A percentile compares a stretch with the other conserved stretches of the same genome.
Evolutionary conservation across 2,329 filamentous ascomycete species (phyloP).

Genomic region (Blastomyces emzantsi): DNA sequence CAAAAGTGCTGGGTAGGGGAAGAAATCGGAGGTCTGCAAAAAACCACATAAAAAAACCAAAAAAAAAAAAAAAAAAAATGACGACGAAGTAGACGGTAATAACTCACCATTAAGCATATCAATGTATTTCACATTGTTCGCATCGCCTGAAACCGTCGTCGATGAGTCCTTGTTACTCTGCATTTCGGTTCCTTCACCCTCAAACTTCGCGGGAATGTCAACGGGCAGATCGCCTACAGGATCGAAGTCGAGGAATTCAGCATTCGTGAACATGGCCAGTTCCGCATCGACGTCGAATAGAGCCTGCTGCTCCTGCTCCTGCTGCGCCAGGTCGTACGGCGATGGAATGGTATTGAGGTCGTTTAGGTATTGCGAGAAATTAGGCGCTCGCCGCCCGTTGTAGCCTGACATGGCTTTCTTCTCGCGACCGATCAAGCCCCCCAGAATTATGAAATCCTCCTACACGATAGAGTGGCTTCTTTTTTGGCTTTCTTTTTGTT

Average conservation of each 20-base stretch:
- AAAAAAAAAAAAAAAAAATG: conserved; percentile 7
- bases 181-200: conserved; percentile 18
- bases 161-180: conserved; percentile 19
- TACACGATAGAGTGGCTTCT: background rate
- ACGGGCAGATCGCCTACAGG: conserved; percentile 22
- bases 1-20: background rate
- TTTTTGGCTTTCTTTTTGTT: background rate
- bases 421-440: background rate
- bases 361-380: conserved; percentile 82
- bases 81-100: background rate
- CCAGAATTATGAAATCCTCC: background rate
- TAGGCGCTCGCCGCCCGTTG: conserved; percentile 68
- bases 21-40: background rate
- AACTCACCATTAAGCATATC: conserved; percentile 36
- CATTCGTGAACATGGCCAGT: conserved; percentile 71
- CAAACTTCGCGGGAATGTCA: conserved; percentile 22
- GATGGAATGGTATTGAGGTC: conserved; percentile 66
- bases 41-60: conserved; percentile 6
- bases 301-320: conserved; percentile 46
- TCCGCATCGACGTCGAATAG: conserved; percentile 60
- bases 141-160: background rate
- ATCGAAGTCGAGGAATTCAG: conserved; percentile 73
- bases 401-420: conserved; percentile 56
- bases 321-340: conserved; percentile 52
- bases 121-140: conserved; percentile 33